Percentiles rank a stretch among this genome's conserved stretches.
phyloP scores from a whole-genome alignment of 225 moss, liverwort and hornwort genomes.

The Pseudoscleropodium purum region DNA sequence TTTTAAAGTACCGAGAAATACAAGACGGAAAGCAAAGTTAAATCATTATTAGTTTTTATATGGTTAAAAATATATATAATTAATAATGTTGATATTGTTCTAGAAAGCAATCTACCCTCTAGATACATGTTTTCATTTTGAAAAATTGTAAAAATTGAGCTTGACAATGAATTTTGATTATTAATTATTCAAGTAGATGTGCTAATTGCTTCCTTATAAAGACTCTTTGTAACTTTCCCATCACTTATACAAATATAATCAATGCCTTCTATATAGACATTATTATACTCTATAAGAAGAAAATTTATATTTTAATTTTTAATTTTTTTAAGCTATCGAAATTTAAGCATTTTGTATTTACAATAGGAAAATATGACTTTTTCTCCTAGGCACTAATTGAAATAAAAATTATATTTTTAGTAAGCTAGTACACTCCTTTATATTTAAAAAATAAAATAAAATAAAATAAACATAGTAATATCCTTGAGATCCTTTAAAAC shows the following conservation, averaged over 20 bases:
- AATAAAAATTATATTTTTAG: background rate
- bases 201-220: background rate
- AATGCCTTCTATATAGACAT: background rate
- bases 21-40: too few species aligned
- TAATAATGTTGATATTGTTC: background rate
- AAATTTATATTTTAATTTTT: background rate
- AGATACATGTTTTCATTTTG: too few species aligned
- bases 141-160: background rate
- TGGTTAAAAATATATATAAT: background rate
- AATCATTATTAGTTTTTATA: too few species aligned
- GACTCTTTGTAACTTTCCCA: background rate
- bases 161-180: background rate
- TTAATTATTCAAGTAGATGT: too few species aligned
- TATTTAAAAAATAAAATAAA: fast-evolving
- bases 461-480: background rate
- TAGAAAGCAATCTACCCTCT: background rate
- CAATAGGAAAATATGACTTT: background rate
- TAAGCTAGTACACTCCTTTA: background rate
- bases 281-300: fast-evolving
- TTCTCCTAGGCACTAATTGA: fast-evolving
- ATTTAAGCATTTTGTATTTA: background rate
- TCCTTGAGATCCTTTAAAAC: too few species aligned
- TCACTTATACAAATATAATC: background rate
- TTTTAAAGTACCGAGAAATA: too few species aligned
- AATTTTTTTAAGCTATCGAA: fast-evolving